Evolutionary conservation across 192 early-diverging fungal species (phyloP).

Genomic region (Backusella luteola): DNA sequence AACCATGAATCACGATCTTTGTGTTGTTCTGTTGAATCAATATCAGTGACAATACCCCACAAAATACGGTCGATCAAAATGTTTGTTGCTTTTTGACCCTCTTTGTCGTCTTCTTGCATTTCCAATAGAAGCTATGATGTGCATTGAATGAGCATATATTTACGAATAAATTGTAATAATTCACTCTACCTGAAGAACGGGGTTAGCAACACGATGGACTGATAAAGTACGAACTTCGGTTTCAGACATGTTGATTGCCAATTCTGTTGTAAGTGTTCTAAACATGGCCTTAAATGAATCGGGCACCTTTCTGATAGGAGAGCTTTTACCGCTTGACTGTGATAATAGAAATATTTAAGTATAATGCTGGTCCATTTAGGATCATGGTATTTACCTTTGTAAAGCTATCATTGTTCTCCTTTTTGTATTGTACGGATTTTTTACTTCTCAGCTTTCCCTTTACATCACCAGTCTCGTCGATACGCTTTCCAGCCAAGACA

Average conservation of each 20-base stretch:
- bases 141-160: not conserved
- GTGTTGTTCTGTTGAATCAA: conserved; percentile 37
- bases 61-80: conserved; percentile 55
- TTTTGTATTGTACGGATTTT: conserved; percentile 64
- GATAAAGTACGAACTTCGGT: conserved; percentile 57
- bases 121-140: conserved; percentile 29
- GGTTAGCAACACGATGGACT: conserved; percentile 71
- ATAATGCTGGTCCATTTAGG: too few relatives aligned
- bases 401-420: conserved; percentile 49
- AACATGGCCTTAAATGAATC: conserved; percentile 59
- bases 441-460: conserved; percentile 68
- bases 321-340: conserved; percentile 19
- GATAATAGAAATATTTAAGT: too few relatives aligned
- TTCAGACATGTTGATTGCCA: conserved; percentile 47
- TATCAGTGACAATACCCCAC: conserved; percentile 52
- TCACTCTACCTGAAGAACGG: conserved; percentile 65
- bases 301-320: conserved; percentile 57
- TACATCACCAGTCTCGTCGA: conserved; percentile 47
- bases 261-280: conserved; percentile 47
- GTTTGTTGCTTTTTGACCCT: conserved; percentile 40
- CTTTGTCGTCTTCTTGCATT: conserved; percentile 33
- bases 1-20: conserved; percentile 52
- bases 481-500: conserved; percentile 63
- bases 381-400: not conserved
- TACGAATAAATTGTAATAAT: too few relatives aligned